Evolutionary conservation across 2,329 filamentous ascomycete species (phyloP).

Genomic region (Arachnomyces sp.): DNA sequence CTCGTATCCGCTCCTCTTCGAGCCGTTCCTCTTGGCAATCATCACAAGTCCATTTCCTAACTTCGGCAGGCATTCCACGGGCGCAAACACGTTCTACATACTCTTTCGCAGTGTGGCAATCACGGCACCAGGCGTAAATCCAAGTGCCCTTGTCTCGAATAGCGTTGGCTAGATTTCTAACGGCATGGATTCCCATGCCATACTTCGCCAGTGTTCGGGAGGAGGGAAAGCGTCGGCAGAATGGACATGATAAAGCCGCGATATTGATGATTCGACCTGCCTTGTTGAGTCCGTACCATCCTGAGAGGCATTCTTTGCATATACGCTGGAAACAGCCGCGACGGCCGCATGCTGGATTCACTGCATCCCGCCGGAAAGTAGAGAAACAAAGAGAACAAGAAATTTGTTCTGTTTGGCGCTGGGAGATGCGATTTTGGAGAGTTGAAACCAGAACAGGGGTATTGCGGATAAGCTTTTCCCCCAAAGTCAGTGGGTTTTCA

Average conservation of each 20-base stretch:
- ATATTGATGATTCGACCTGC: constrained; percentile 41
- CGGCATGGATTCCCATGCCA: constrained; percentile 28
- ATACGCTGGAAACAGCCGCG: constrained; percentile 39
- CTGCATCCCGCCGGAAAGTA: constrained; percentile 25
- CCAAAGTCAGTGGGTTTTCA: constrained; percentile 21
- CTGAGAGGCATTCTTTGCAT: constrained; percentile 33
- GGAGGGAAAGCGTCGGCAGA: constrained; percentile 41
- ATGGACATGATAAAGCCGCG: constrained; percentile 44
- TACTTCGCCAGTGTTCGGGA: constrained; percentile 29
- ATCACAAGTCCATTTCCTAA: constrained; percentile 38
- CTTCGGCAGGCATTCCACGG: constrained; percentile 30
- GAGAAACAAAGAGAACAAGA: constrained; percentile 44
- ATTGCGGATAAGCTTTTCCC: constrained; percentile 40
- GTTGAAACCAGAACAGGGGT: constrained; percentile 24
- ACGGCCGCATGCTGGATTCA: constrained; percentile 41
- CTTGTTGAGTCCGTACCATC: constrained; percentile 44
- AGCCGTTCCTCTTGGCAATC: constrained; percentile 23
- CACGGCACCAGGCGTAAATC: constrained; percentile 45
- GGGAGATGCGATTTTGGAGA: constrained; percentile 32
- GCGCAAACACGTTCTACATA: constrained; percentile 41
- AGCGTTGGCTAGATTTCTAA: constrained; percentile 34
- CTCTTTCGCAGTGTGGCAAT: constrained; percentile 37
- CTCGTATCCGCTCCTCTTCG: constrained; percentile 6
- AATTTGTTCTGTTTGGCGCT: constrained; percentile 32
- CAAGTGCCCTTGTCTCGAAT: constrained; percentile 35